A percentile compares a stretch with the other conserved stretches of the same genome.
These are phyloP conservation scores for Nepenthes alata DNA, from an alignment of 179 eudicot genomes.

Conservation along the genomic window DNA sequence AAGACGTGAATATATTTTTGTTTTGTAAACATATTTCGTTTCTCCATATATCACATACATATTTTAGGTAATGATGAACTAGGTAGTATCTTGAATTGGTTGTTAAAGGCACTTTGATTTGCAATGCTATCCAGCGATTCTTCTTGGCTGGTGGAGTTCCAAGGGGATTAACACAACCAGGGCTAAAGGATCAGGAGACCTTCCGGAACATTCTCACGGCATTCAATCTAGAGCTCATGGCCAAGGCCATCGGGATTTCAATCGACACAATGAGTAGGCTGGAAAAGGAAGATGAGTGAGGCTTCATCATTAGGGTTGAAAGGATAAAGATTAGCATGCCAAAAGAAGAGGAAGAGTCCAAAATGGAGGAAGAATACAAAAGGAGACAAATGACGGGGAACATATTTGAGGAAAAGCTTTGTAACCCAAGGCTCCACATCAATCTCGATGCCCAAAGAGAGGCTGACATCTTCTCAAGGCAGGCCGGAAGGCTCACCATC, in stretches of 20 bases:
- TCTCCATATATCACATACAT: no score
- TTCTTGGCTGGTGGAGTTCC: constrained; percentile 42
- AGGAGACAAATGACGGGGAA: constrained; percentile 11
- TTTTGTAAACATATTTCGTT: no score
- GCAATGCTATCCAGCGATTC: constrained; percentile 1
- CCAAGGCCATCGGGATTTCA: constrained; percentile 37
- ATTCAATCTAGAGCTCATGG: constrained; percentile 38
- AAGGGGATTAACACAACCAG: constrained; percentile 8
- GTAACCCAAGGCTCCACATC: constrained; percentile 37
- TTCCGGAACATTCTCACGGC: constrained; percentile 38
- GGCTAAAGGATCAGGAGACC: constrained; percentile 3
- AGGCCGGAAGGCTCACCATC: constrained; percentile 43
- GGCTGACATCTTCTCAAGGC: constrained; percentile 44
- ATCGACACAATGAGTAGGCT: constrained; percentile 29
- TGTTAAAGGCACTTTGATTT: not conserved
- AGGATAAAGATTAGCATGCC: constrained; percentile 34
- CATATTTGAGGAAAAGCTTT: constrained; percentile 42
- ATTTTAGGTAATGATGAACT: no score
- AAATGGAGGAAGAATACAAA: constrained; percentile 10
- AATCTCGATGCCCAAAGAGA: constrained; percentile 34
- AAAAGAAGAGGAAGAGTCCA: constrained; percentile 13
- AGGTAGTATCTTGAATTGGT: no score
- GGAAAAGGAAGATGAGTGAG: constrained; percentile 32
- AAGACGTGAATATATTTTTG: no score
- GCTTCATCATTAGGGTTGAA: constrained; percentile 35